Evolutionary conservation across 805 yeast genomes (phyloP).

Genomic region (Cyberlindnera mycetangii): DNA sequence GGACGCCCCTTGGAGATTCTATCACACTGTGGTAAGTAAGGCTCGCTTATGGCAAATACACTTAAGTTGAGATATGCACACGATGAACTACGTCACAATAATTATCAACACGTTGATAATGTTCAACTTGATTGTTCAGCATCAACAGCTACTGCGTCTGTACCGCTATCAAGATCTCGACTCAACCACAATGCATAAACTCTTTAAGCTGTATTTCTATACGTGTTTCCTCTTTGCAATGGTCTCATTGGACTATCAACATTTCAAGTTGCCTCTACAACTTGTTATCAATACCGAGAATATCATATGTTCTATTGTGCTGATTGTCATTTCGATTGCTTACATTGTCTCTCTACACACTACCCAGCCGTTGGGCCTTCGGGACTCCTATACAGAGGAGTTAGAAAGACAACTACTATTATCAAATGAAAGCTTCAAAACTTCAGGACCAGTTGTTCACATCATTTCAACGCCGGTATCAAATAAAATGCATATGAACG

Average conservation of each 20-base stretch:
- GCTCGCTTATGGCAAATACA: background rate
- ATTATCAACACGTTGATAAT: slow-evolving; percentile 6
- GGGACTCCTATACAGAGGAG: slow-evolving; percentile 4
- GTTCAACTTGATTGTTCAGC: slow-evolving; percentile 9
- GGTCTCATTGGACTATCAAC: slow-evolving; percentile 12
- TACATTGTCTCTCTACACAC: slow-evolving; percentile 15
- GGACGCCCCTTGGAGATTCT: no score
- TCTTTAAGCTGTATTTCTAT: slow-evolving; percentile 10
- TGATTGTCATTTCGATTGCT: slow-evolving; percentile 6
- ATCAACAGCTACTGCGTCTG: slow-evolving; percentile 11
- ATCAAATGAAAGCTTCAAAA: slow-evolving; percentile 11
- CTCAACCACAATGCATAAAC: slow-evolving; percentile 9
- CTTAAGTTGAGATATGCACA: background rate
- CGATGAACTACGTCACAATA: slow-evolving; percentile 12
- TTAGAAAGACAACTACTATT: slow-evolving; percentile 15
- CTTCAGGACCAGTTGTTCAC: slow-evolving; percentile 1
- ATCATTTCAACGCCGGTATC: slow-evolving; percentile 5
- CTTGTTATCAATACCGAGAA: slow-evolving; percentile 4
- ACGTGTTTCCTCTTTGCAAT: slow-evolving; percentile 8
- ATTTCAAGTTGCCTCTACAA: slow-evolving; percentile 8
- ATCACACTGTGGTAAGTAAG: no score
- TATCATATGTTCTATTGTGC: slow-evolving; percentile 5
- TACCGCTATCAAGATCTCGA: slow-evolving; percentile 13
- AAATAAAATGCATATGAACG: background rate
- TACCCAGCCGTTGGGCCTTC: slow-evolving; percentile 4